phyloP scores from a whole-genome alignment of 2,329 filamentous ascomycete species.

The Sarocladiaceae sp. region DNA sequence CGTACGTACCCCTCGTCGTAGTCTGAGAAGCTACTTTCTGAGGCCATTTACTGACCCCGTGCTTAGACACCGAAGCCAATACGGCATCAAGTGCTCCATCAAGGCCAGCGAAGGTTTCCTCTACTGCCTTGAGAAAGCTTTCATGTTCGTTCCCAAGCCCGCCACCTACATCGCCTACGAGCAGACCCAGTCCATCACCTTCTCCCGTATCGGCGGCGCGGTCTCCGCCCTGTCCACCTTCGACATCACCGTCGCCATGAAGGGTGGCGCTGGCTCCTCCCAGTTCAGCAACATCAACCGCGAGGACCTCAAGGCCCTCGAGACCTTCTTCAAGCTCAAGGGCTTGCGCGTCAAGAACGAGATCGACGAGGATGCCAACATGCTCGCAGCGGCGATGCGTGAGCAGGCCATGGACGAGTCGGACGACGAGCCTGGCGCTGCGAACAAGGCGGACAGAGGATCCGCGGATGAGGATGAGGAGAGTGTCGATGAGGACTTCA shows the following conservation, averaged over 20 bases:
- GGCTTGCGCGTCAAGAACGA: slow-evolving; percentile 96
- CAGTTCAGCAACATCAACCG: slow-evolving; percentile 99
- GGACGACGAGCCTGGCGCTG: slow-evolving; percentile 72
- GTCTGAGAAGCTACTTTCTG: neutral
- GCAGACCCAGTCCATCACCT: slow-evolving; percentile 83
- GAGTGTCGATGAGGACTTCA: slow-evolving; percentile 93
- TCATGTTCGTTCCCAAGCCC: slow-evolving; percentile 98
- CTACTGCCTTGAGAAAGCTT: slow-evolving; percentile 95
- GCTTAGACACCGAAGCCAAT: slow-evolving; percentile 75
- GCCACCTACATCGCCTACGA: slow-evolving; percentile 97
- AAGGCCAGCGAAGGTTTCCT: slow-evolving; percentile 97
- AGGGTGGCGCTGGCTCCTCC: slow-evolving; percentile 77
- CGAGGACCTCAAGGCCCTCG: slow-evolving; percentile 93
- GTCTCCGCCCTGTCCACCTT: slow-evolving; percentile 93
- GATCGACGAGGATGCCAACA: slow-evolving; percentile 86
- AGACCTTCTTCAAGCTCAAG: slow-evolving; percentile 96
- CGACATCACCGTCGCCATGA: slow-evolving; percentile 90
- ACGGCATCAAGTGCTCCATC: slow-evolving; percentile 98
- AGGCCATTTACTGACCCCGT: slow-evolving; percentile 21
- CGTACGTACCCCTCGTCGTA: slow-evolving; percentile 34
- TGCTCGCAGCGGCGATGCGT: slow-evolving; percentile 73
- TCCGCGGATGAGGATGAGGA: slow-evolving; percentile 95
- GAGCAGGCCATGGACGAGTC: slow-evolving; percentile 67
- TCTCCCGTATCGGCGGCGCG: slow-evolving; percentile 90
- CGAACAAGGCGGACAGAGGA: slow-evolving; percentile 64